Evolutionary conservation across 225 moss, liverwort and hornwort species (phyloP), one percentile per base, ranked within the genome.

Genomic region (Anthoceros angustus): DNA sequence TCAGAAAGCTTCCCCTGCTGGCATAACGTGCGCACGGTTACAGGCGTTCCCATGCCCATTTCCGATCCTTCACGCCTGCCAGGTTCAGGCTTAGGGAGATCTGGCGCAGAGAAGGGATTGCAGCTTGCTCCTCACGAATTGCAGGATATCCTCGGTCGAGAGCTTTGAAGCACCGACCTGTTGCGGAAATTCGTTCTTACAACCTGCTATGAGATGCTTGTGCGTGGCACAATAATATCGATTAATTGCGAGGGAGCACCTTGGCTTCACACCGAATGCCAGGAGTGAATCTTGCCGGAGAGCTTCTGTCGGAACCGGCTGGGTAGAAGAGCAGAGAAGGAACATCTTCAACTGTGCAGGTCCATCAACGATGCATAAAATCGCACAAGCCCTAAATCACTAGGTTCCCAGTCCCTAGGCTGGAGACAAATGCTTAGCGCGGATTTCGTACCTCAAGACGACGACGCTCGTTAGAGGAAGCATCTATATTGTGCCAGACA

Each of bases 291-390:
- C 83, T 12, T 68, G 86, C 86, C 70, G 85, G 86, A 68, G 73
- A 70, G 41, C 69, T 74, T 39, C 42, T 72, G 67, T 69, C 77
- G 69, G 67, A 74, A 68, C 82, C 78, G 25, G 81, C 84, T 23
- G 83, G 80, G 72, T 81, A 95, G 11, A 86, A 70, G 8, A 95
- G 77, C 62, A 95, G 68, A 23, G 81, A 26, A 90, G 94, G 72
- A 70, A 85, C 61, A 73, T 80, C 0, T 69, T 64, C 46, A 91
- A 67, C 43, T 84, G 73, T 78, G 81, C 76, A n/a, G n/a, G n/a
- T n/a, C n/a, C n/a, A n/a, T n/a, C n/a, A n/a, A n/a, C 50, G 74
- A 32, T 4, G 32, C 32, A 32, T 1, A 32, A 32, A 32, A 4
- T 32, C 32, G 32, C 32, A 32, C 32, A 1, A 32, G 32, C 32